These are phyloP conservation scores for Irpex sp. DNA, from an alignment of 1,284 basidiomycete species.

Conservation along the genomic window DNA sequence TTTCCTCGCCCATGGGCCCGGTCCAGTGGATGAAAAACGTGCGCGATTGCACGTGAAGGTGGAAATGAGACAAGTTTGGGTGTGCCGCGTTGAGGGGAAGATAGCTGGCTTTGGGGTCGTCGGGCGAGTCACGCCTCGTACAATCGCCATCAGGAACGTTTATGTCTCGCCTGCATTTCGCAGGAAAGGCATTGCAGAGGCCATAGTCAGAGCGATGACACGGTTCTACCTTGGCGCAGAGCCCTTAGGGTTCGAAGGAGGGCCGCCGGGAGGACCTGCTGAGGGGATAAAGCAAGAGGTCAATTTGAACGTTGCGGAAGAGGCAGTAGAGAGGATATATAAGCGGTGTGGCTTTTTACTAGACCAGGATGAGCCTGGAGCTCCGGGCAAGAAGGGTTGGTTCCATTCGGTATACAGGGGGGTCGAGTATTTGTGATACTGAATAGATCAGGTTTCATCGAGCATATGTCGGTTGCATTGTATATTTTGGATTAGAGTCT, in stretches of 20 bases:
- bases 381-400: slow-evolving; percentile 10
- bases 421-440: slow-evolving; percentile 2
- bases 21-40: slow-evolving; percentile 8
- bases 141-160: slow-evolving; percentile 22
- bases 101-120: slow-evolving; percentile 16
- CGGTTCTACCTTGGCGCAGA: slow-evolving; percentile 11
- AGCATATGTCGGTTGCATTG: too few species aligned
- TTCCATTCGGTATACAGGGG: slow-evolving; percentile 7
- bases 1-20: slow-evolving; percentile 9
- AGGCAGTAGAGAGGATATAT: slow-evolving; percentile 13
- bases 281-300: slow-evolving; percentile 11
- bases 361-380: slow-evolving; percentile 6
- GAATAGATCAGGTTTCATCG: neutral
- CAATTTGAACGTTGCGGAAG: slow-evolving; percentile 12
- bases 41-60: neutral
- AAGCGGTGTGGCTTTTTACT: slow-evolving; percentile 14
- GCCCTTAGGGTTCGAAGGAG: neutral
- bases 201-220: slow-evolving; percentile 17
- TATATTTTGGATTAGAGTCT: too few species aligned
- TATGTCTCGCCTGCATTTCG: slow-evolving; percentile 18
- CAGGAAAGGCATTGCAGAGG: slow-evolving; percentile 21
- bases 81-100: slow-evolving; percentile 11
- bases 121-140: slow-evolving; percentile 17
- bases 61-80: slow-evolving; percentile 14
- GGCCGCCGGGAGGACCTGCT: neutral